Percentiles rank a stretch among this genome's conserved stretches.
These are phyloP conservation scores for Russula vinacea DNA, from an alignment of 768 basidiomycete species.

Conservation along the genomic window DNA sequence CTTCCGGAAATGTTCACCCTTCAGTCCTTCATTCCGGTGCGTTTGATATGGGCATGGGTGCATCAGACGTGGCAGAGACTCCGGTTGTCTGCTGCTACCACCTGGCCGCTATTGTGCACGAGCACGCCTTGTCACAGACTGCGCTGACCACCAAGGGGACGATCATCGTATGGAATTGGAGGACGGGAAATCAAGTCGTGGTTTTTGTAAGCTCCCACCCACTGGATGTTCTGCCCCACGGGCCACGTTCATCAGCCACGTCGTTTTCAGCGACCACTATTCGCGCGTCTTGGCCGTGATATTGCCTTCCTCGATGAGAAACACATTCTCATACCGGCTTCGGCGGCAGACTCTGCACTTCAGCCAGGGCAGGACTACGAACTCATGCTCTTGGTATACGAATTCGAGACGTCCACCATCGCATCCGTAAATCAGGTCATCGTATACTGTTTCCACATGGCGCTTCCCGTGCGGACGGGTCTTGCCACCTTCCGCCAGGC, in stretches of 20 bases:
- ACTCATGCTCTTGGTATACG: slow-evolving; percentile 12
- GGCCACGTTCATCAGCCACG: not conserved
- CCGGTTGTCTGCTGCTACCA: slow-evolving; percentile 14
- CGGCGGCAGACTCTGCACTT: slow-evolving; percentile 8
- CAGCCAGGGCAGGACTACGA: slow-evolving; percentile 11
- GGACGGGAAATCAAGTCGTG: slow-evolving; percentile 11
- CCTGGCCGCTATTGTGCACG: slow-evolving; percentile 12
- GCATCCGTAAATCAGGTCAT: not conserved
- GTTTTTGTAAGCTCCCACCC: slow-evolving; percentile 5
- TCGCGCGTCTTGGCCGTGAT: slow-evolving; percentile 15
- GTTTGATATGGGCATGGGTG: slow-evolving; percentile 11
- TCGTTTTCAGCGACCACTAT: slow-evolving; percentile 7
- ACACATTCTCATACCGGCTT: slow-evolving; percentile 18
- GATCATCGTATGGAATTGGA: slow-evolving; percentile 21
- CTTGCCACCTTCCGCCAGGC: slow-evolving; percentile 8
- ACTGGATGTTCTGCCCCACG: no score
- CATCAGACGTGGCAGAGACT: not conserved
- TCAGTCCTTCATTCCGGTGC: slow-evolving; percentile 4
- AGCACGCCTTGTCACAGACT: not conserved
- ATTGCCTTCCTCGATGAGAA: slow-evolving; percentile 18
- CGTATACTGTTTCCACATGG: slow-evolving; percentile 15
- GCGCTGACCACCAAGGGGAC: slow-evolving; percentile 1
- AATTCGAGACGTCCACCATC: not conserved
- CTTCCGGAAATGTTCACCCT: slow-evolving; percentile 21
- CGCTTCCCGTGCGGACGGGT: slow-evolving; percentile 14